Evolutionary conservation across 2,329 filamentous ascomycete species (phyloP).

Genomic region (Lasiodiplodia sp.): DNA sequence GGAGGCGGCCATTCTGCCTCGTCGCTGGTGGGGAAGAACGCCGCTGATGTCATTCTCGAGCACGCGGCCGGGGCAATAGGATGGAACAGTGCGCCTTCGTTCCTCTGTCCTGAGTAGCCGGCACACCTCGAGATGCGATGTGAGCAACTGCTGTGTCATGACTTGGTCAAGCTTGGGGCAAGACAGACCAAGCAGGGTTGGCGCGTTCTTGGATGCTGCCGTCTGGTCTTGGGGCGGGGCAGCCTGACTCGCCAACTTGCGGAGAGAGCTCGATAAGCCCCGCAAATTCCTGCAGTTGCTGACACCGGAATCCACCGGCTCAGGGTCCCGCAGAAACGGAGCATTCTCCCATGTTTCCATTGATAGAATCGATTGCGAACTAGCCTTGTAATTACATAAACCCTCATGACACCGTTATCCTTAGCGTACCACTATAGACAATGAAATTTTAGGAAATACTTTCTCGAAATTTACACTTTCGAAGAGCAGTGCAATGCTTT

Average conservation of each 20-base stretch:
- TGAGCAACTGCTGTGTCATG: constrained; percentile 1
- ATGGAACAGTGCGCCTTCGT: neutral
- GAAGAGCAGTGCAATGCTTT: neutral
- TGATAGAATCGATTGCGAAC: neutral
- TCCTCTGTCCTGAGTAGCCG: neutral
- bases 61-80: too few species aligned
- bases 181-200: constrained; percentile 16
- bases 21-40: neutral
- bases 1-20: constrained; percentile 6
- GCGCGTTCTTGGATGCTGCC: neutral
- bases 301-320: neutral
- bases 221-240: neutral
- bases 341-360: neutral
- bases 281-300: neutral
- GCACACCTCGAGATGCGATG: neutral
- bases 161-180: constrained; percentile 1
- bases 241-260: constrained; percentile 20
- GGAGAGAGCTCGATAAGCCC: constrained; percentile 2
- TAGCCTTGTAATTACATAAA: neutral
- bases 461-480: neutral
- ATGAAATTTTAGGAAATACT: neutral
- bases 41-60: constrained; percentile 18
- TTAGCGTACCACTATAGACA: neutral
- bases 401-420: neutral
- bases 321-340: neutral